Evolutionary conservation across 208 protist species (phyloP), one percentile per base, ranked within the genome.

Genomic region (Leishmania guyanensis): DNA sequence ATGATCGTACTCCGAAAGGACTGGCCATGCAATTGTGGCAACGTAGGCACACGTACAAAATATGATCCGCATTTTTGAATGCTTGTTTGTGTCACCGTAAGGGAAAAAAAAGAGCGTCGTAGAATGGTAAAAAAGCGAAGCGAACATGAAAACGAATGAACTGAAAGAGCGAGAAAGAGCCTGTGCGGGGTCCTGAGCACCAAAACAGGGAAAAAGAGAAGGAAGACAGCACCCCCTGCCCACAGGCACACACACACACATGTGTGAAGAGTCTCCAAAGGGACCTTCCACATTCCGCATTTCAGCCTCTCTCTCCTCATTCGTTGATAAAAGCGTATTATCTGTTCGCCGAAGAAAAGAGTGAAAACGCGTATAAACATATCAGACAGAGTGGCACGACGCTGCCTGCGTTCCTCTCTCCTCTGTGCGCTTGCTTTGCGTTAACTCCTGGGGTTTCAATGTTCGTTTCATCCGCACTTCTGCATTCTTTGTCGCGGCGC

Each of bases 191-290:
- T 33, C 58, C 16, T 36, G 4, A 64, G 58, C 48, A 39, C n/a
- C 64, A n/a, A 78, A 4, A 78, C n/a, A n/a, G 1, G 22, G 58
- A 80, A 62, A 74, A 22, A 29, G 6, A 46, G 77, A 33, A 29
- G 43, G 39, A 50, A 9, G 26, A 54, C 5, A 53, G 48, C 53
- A 46, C 43, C 2, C 39, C 43, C 43, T 46, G 43, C 4, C 43
- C 43, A 46, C 58, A 33, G 2, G 5, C 20, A 64, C 58, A 64
- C 58, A 26, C 58, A 29, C n/a, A 26, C 58, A 64, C 9, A 9
- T 33, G 58, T 56, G 53, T 33, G n/a, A 64, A 64, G n/a, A 16
- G 58, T 64, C n/a, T 64, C 58, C 58, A 33, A 33, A 64, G 58
- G n/a, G 8, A 64, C 9, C 26, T 33, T 26, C 58, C 58, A 29